Evolutionary conservation across 164 flowering plant species (phyloP).

Genomic region (Magnolia officinalis): DNA sequence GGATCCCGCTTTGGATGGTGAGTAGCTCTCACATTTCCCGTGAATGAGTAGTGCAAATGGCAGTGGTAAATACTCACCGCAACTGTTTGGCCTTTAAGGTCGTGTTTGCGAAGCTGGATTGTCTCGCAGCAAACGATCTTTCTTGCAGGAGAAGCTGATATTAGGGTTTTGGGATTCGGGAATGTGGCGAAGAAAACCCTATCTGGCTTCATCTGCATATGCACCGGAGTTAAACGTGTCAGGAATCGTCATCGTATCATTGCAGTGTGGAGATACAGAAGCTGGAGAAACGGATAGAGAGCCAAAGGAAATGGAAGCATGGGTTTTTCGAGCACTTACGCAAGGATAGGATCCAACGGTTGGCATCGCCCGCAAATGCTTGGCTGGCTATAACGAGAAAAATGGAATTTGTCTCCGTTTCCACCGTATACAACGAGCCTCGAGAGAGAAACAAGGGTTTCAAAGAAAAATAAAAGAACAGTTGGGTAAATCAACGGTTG

Average conservation of each 20-base stretch:
- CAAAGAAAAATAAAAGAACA: no score
- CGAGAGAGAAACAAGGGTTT: no score
- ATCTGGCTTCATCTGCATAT: background rate
- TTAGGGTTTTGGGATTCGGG: background rate
- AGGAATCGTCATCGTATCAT: background rate
- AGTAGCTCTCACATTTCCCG: no score
- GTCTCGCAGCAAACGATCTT: background rate
- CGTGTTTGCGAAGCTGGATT: conserved; percentile 6
- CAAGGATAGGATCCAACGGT: background rate
- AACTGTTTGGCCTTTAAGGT: conserved; percentile 30
- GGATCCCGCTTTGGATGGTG: background rate
- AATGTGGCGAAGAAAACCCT: background rate
- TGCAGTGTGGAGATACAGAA: background rate
- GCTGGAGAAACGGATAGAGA: background rate
- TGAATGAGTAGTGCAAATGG: background rate
- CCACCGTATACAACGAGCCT: no score
- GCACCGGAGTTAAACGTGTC: background rate
- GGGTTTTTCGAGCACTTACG: background rate
- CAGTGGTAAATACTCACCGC: conserved; percentile 20
- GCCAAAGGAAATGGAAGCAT: background rate
- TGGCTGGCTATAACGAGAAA: no score
- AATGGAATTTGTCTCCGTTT: no score
- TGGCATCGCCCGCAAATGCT: no score
- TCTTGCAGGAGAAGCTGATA: background rate
- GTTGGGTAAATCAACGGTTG: no score